Percentiles rank a stretch among this genome's conserved stretches.
These are phyloP conservation scores for Pestalotiopsis sp. DNA, from an alignment of 2,329 filamentous ascomycete genomes.

Conservation along the genomic window DNA sequence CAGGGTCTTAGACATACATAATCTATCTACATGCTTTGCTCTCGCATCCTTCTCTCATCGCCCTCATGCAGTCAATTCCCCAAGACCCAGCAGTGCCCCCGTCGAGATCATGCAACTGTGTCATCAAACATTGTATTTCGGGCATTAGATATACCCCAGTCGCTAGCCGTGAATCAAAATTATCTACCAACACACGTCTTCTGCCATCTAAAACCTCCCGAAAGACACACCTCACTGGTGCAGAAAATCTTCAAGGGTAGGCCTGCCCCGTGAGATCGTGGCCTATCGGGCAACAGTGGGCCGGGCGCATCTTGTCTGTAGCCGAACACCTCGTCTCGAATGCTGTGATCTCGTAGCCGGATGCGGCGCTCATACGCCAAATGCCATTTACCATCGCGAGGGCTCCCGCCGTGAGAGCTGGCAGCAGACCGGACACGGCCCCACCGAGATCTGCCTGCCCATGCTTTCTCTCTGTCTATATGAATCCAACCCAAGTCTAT, in stretches of 20 bases:
- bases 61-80: not conserved
- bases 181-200: not conserved
- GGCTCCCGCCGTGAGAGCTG: not conserved
- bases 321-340: not conserved
- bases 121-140: not conserved
- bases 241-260: not conserved
- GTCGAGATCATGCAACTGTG: not conserved
- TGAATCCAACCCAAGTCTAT: constrained; percentile 16
- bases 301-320: not conserved
- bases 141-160: not conserved
- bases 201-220: not conserved
- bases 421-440: not conserved
- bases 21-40: not conserved
- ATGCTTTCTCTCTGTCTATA: constrained; percentile 8
- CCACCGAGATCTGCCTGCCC: not conserved
- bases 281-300: not conserved
- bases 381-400: too few relatives aligned
- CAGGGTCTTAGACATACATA: not conserved
- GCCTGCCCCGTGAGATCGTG: not conserved
- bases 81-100: not conserved
- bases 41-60: not conserved
- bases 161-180: not conserved
- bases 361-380: too few relatives aligned
- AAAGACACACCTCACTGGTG: not conserved
- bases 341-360: not conserved